Percentiles rank a stretch among this genome's conserved stretches.
phyloP scores from a whole-genome alignment of 176 grass and related monocot species.

The Lolium perenne region DNA sequence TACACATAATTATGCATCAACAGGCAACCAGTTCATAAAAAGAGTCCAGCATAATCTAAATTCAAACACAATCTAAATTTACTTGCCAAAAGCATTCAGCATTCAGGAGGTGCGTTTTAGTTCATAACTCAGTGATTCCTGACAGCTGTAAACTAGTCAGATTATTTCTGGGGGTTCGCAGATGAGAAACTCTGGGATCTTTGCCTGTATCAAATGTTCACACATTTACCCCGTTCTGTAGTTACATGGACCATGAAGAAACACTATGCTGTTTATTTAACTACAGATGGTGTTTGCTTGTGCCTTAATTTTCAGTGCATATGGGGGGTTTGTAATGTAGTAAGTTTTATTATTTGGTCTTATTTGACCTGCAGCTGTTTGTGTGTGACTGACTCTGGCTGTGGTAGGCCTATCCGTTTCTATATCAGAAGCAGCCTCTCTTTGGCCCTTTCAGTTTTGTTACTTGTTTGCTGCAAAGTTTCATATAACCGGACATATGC shows the following conservation, averaged over 20 bases:
- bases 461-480: constrained; percentile 4
- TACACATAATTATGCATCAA: constrained; percentile 3
- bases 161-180: neutral
- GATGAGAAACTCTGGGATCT: neutral
- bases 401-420: constrained; percentile 11
- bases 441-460: neutral
- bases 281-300: neutral
- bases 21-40: neutral
- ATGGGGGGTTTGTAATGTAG: neutral
- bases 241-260: constrained; percentile 35
- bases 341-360: neutral
- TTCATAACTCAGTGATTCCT: neutral
- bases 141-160: constrained; percentile 22
- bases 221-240: neutral
- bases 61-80: neutral
- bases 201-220: neutral
- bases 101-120: neutral
- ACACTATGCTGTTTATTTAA: constrained; percentile 21
- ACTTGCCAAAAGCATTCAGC: neutral
- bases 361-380: constrained; percentile 10
- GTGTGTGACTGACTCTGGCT: neutral
- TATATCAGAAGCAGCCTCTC: constrained; percentile 13
- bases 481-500: constrained; percentile 8
- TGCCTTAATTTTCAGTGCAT: neutral
- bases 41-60: neutral